Conservation (phyloP, 768 basidiomycete species). For the Boletus coccyginus region DNA sequence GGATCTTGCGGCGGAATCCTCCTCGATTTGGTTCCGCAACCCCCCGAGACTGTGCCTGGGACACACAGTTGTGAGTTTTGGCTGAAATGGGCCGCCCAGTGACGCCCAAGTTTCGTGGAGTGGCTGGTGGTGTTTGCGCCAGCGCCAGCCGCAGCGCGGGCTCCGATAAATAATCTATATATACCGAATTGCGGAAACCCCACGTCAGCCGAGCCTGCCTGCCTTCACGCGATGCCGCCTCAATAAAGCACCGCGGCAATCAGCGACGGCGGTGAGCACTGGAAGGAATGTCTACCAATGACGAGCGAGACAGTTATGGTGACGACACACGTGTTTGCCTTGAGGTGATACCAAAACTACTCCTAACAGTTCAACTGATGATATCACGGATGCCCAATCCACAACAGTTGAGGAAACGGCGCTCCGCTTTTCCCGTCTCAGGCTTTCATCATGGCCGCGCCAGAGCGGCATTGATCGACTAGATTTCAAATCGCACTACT, state of each 20-base stretch:
- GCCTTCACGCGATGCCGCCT: not conserved
- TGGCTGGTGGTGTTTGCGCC: conserved; percentile 11
- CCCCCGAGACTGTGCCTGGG: not conserved
- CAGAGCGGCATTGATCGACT: not conserved
- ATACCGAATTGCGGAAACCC: not conserved
- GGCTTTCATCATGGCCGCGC: not conserved
- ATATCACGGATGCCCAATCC: not conserved
- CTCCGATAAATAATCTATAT: too few relatives aligned
- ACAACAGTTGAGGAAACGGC: conserved; percentile 9
- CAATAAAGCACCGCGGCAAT: conserved; percentile 9
- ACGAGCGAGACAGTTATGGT: not conserved
- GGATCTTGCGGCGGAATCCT: not conserved
- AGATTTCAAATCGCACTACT: conserved; percentile 22
- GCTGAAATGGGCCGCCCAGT: not conserved
- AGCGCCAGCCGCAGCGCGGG: conserved; percentile 10
- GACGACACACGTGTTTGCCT: conserved; percentile 20
- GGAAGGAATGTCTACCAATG: conserved; percentile 1
- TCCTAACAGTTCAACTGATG: conserved; percentile 11
- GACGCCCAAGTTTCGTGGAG: not conserved
- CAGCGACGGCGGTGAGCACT: conserved; percentile 2
- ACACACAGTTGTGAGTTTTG: not conserved
- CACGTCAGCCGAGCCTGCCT: not conserved
- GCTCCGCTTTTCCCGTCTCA: conserved; percentile 2
- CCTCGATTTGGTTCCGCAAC: not conserved
- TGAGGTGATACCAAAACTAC: conserved; percentile 10